Base-by-base conservation (phyloP, 345 rosid species). In the Aegle marmelos region DNA sequence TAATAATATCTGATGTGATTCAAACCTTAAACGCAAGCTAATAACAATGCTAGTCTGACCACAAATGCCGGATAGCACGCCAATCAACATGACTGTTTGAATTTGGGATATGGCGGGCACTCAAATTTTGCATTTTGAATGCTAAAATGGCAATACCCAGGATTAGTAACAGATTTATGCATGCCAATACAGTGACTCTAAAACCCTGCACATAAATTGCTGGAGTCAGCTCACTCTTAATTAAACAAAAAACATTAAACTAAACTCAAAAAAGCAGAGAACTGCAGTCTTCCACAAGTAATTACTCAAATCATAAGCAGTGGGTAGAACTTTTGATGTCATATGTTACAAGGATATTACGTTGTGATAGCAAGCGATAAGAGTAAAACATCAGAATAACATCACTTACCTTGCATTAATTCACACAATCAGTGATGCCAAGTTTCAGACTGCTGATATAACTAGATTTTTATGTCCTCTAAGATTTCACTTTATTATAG, bases 1-100 rank as follows among this genome's bases (percentile, higher is more conserved):
- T 17, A 14, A 67, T 28, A 17, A 27, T 2, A 17, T 17, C 22
- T 5, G 57, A 4, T 1, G 6, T 17, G 2, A 45, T 68, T 69
- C 36, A 41, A 24, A 69, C 58, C 33, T 11, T 13, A 13, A 33
- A 48, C 33, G 6, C 37, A 58, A 36, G 66, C 54, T 7, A n/a
- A 14, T 22, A 57, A 45, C n/a, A 45, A 45, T 13, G 41, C 66
- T 75, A 28, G 5, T 22, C 85, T 27, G 62, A 80, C 93, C 93
- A 87, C 79, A 91, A 11, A 73, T 84, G 86, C 60, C 88, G 82
- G 37, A 83, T 69, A n/a, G 79, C 36, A 79, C 27, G 79, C 87
- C 89, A 87, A 79, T 91, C 89, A 41, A 81, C 14, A 50, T 67
- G 66, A 80, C 34, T 33, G 6, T 67, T 33, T 28, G 73, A 19